Percentiles rank a stretch among this genome's conserved stretches.
Evolutionary conservation across 257 asterid species (phyloP).

Genomic region (Jacaranda mimosifolia): DNA sequence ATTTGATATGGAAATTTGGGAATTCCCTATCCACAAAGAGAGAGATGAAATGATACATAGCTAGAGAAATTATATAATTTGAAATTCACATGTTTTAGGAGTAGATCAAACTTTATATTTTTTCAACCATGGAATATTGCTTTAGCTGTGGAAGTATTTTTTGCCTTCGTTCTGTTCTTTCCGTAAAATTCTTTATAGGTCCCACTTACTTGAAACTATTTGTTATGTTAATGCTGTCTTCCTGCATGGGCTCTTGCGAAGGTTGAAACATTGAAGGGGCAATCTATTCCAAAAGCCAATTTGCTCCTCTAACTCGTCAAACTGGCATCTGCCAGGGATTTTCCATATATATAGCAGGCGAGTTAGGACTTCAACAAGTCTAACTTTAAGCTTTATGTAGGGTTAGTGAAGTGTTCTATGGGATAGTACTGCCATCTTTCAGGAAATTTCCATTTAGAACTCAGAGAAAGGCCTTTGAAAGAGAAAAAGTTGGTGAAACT

Average conservation of each 20-base stretch:
- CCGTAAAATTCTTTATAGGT: background rate
- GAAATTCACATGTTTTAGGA: conserved; percentile 1
- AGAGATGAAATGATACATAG: conserved; percentile 9
- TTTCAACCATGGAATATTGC: background rate
- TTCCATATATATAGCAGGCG: conserved; percentile 8
- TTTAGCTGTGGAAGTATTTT: conserved; percentile 17
- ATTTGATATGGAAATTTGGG: conserved; percentile 27
- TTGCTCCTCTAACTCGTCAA: background rate
- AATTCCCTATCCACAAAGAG: background rate
- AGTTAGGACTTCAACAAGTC: conserved; percentile 11
- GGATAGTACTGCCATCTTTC: background rate
- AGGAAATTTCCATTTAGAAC: background rate
- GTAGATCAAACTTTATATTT: conserved; percentile 8
- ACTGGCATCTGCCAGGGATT: background rate
- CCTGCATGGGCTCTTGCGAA: background rate
- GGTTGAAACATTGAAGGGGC: conserved; percentile 3
- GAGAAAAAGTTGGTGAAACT: conserved; percentile 24
- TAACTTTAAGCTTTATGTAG: conserved; percentile 6
- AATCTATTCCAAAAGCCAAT: conserved; percentile 2
- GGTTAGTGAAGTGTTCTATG: background rate
- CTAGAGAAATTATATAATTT: conserved; percentile 6
- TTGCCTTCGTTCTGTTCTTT: background rate
- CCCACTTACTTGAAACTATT: background rate
- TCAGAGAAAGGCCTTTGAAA: conserved; percentile 10
- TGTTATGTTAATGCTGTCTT: background rate